phyloP scores from a whole-genome alignment of 768 basidiomycete genomes.

The Boletus rubroflammeus region DNA sequence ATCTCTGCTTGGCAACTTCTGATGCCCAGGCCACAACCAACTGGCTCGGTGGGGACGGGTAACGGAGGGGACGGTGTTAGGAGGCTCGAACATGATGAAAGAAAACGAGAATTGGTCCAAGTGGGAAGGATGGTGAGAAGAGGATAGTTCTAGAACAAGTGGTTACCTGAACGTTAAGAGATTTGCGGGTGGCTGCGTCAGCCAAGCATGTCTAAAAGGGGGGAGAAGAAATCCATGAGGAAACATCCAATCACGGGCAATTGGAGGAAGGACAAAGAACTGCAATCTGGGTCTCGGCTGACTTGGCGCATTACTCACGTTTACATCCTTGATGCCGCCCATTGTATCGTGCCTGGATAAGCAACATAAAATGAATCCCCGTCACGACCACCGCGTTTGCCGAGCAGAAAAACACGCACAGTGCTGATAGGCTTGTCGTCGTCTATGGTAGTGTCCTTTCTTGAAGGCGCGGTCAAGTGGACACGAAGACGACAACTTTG shows the following conservation, averaged over 20 bases:
- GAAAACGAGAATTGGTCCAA: not conserved
- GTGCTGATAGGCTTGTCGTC: slow-evolving; percentile 4
- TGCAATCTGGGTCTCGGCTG: slow-evolving; percentile 21
- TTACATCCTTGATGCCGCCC: slow-evolving; percentile 27
- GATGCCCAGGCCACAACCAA: slow-evolving; percentile 30
- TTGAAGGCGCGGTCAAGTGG: not conserved
- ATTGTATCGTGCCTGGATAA: slow-evolving; percentile 14
- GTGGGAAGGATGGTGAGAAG: slow-evolving; percentile 8
- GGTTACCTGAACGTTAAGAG: slow-evolving; percentile 32
- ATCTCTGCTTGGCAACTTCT: slow-evolving; percentile 21
- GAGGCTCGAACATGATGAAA: slow-evolving; percentile 24
- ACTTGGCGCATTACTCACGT: slow-evolving; percentile 26
- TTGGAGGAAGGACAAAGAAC: slow-evolving; percentile 1
- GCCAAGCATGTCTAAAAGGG: slow-evolving; percentile 27
- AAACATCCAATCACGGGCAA: slow-evolving; percentile 8
- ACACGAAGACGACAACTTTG: not conserved
- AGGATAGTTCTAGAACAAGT: slow-evolving; percentile 10
- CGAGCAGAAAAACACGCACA: slow-evolving; percentile 7
- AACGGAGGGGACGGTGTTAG: not conserved
- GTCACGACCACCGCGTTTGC: not conserved
- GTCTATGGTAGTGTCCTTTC: not conserved
- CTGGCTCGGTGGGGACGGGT: slow-evolving; percentile 22
- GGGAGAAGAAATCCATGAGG: slow-evolving; percentile 14
- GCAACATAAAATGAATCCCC: not conserved
- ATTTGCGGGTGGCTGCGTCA: slow-evolving; percentile 31